Evolutionary conservation across 257 asterid species (phyloP).

Genomic region (Penstemon newberryi): DNA sequence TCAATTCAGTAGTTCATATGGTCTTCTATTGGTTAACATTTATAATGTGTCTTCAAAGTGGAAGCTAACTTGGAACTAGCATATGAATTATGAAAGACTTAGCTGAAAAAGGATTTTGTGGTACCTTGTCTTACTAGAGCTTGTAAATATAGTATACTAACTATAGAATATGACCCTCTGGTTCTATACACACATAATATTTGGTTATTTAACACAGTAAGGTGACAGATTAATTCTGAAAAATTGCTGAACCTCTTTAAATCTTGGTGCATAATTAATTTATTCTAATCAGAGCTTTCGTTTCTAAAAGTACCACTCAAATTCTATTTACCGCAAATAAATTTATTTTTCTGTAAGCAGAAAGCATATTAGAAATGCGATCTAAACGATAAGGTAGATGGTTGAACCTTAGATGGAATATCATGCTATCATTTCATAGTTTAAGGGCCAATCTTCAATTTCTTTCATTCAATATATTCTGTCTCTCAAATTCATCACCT

Average conservation of each 20-base stretch:
- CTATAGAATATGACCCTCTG: not conserved
- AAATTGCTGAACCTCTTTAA: not conserved
- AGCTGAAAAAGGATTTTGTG: not conserved
- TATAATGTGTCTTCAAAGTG: conserved; percentile 3
- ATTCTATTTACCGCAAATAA: no score
- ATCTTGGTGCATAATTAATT: not conserved
- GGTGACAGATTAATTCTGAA: no score
- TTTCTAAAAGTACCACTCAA: no score
- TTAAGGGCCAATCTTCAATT: no score
- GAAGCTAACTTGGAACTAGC: conserved; percentile 11
- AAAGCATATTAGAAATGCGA: no score
- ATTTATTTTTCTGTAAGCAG: no score
- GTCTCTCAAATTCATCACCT: no score
- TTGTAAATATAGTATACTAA: not conserved
- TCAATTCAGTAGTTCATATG: not conserved
- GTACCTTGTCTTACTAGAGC: not conserved
- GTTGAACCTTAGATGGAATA: no score
- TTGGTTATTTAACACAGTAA: not conserved
- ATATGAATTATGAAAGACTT: conserved; percentile 6
- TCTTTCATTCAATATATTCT: no score
- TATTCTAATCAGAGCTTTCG: not conserved
- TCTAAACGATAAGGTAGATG: no score
- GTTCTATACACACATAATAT: no score
- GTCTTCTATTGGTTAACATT: not conserved
- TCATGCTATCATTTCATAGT: no score